Conservation (phyloP, 2,329 filamentous ascomycete genomes). For the Nemania serpens region DNA sequence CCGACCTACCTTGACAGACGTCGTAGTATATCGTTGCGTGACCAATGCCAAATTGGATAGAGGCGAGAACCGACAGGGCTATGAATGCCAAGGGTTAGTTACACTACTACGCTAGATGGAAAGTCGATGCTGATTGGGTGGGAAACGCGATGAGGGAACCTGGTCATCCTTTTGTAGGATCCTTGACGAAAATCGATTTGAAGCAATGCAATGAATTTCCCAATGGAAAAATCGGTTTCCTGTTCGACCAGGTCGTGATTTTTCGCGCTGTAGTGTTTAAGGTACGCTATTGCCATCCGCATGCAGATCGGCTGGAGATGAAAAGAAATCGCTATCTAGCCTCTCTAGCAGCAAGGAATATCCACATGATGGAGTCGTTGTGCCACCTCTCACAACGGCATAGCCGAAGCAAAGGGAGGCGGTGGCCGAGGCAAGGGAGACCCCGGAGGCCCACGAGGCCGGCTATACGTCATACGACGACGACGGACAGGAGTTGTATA, state of each 20-base stretch:
- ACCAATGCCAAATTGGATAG: background rate
- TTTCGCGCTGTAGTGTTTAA: background rate
- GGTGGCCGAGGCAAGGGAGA: background rate
- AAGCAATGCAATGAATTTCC: too few relatives aligned
- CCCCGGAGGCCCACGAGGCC: background rate
- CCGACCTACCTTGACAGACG: background rate
- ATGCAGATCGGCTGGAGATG: background rate
- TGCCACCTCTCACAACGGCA: background rate
- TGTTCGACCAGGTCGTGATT: background rate
- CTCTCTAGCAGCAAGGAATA: background rate
- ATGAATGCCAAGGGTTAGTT: background rate
- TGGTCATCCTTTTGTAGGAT: background rate
- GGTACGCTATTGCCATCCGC: too few relatives aligned
- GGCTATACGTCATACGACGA: background rate
- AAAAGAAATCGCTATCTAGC: background rate
- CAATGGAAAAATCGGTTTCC: background rate
- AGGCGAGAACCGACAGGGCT: background rate
- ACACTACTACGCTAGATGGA: background rate
- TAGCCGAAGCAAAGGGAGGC: background rate
- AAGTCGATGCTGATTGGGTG: conserved; percentile 18
- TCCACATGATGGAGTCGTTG: background rate
- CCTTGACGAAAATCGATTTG: background rate
- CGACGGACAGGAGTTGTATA: background rate
- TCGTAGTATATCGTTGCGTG: background rate
- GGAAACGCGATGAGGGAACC: conserved; percentile 17